A percentile compares a stretch with the other conserved stretches of the same genome.
These are phyloP conservation scores for Erigeron philadelphicus DNA, from an alignment of 140 eudicot genomes.

Conservation along the genomic window DNA sequence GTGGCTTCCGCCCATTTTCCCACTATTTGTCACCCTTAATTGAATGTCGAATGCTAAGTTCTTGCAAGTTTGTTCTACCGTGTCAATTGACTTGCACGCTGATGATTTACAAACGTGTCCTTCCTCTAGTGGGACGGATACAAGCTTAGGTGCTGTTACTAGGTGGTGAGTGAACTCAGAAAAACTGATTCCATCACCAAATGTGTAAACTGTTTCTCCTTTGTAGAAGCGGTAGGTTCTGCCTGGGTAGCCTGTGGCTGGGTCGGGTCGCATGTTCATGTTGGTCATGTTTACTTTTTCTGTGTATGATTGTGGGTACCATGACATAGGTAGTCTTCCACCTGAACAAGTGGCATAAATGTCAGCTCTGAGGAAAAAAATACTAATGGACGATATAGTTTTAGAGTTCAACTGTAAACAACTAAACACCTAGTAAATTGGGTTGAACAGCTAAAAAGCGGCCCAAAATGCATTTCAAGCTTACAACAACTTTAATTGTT, in stretches of 20 bases:
- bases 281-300: slow-evolving; percentile 71
- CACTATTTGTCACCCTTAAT: slow-evolving; percentile 59
- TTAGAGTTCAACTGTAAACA: no score
- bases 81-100: slow-evolving; percentile 60
- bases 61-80: slow-evolving; percentile 52
- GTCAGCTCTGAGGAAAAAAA: neutral
- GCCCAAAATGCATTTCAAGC: no score
- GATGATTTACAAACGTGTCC: slow-evolving; percentile 52
- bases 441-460: no score
- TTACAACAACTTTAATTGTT: no score
- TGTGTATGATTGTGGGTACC: slow-evolving; percentile 40
- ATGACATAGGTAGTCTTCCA: slow-evolving; percentile 44
- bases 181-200: slow-evolving; percentile 85
- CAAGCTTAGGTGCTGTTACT: slow-evolving; percentile 51
- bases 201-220: slow-evolving; percentile 65
- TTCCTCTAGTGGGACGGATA: slow-evolving; percentile 55
- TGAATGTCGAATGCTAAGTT: slow-evolving; percentile 45
- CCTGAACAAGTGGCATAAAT: slow-evolving; percentile 20
- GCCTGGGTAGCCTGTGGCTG: slow-evolving; percentile 86
- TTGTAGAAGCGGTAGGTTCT: slow-evolving; percentile 84
- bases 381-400: no score
- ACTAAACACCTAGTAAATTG: no score
- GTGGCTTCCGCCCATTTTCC: slow-evolving; percentile 58
- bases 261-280: slow-evolving; percentile 95
- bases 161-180: slow-evolving; percentile 49